Base-by-base conservation (phyloP, 208 protist genomes). In the Leishmania gerbilli region DNA sequence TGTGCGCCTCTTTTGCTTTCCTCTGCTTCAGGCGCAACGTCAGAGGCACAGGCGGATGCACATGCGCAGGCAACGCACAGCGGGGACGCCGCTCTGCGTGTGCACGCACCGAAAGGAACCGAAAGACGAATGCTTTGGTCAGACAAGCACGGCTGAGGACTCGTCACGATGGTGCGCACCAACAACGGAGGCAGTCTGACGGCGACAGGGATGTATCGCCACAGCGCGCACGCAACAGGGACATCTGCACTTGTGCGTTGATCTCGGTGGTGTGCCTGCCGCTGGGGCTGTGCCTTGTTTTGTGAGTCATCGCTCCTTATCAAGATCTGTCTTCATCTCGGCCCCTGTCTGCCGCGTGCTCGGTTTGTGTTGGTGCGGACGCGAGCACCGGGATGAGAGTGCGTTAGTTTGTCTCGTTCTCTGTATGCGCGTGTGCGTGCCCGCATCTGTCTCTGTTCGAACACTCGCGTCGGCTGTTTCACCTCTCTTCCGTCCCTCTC, bases 1-100 rank as follows among this genome's bases (percentile, higher is more conserved):
- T n/a, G n/a, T n/a, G n/a, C n/a, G n/a, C 51, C 49, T 65, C 51
- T 27, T 67, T 67, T 82, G 51, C 1, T 82, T 69, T 21, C 21
- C 40, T 37, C 60, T 55, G 51, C 27, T 34, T 65, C 60, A 37
- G 24, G 9, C n/a, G 60, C 56, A 1, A 3, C 56, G 8, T 17
- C n/a, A 65, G 60, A 17, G n/a, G 8, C 60, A 34, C 9, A 9
- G 9, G 60, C 60, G n/a, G n/a, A 37, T 0, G 60, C 60, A 27
- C 60, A 62, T 1, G 17, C 7, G 5, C 56, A 31, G 13, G 51
- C 51, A 19, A 19, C 0, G 15, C 51, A 19, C 51, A 62, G 56
- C 56, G 56, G 15, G 56, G 0, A 62, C 21, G 24, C 2, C 24
- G 56, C 56, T 6, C 24, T 62, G 51, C 13, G 51, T 55, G 19